A percentile compares a stretch with the other conserved stretches of the same genome.
Evolutionary conservation across 345 rosid genomes (phyloP).

Genomic region (Fremontodendron californicum): DNA sequence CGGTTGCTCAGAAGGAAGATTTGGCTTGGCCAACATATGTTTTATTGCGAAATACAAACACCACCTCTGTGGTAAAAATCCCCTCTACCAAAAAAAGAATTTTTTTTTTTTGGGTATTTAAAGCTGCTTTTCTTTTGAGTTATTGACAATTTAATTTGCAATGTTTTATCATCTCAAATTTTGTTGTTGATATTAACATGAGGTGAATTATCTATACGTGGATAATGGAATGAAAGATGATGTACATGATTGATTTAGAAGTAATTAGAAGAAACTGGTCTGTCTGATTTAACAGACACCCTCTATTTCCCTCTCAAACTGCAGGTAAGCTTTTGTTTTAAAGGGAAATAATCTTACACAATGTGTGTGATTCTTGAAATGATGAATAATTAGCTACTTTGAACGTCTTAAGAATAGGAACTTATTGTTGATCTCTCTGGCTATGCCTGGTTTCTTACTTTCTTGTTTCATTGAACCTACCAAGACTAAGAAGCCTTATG

Average conservation of each 20-base stretch:
- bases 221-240: conserved; percentile 72
- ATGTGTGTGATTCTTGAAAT: neutral
- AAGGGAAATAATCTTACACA: neutral
- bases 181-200: conserved; percentile 50
- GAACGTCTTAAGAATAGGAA: neutral
- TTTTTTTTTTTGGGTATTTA: neutral
- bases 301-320: conserved; percentile 69
- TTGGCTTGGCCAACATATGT: conserved; percentile 89
- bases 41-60: conserved; percentile 73
- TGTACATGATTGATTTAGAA: conserved; percentile 55
- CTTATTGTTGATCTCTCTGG: neutral
- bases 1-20: conserved; percentile 52
- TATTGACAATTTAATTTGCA: neutral
- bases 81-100: neutral
- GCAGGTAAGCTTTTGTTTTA: conserved; percentile 41
- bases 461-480: neutral
- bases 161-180: conserved; percentile 11
- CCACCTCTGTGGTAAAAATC: conserved; percentile 56
- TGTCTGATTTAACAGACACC: conserved; percentile 57
- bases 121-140: conserved; percentile 5
- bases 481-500: neutral
- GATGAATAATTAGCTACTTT: neutral
- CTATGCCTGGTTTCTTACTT: neutral
- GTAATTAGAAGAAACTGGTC: conserved; percentile 49
- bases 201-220: conserved; percentile 74